phyloP scores from a whole-genome alignment of 352 stramenopile genomes.

The Pythium volutum region DNA sequence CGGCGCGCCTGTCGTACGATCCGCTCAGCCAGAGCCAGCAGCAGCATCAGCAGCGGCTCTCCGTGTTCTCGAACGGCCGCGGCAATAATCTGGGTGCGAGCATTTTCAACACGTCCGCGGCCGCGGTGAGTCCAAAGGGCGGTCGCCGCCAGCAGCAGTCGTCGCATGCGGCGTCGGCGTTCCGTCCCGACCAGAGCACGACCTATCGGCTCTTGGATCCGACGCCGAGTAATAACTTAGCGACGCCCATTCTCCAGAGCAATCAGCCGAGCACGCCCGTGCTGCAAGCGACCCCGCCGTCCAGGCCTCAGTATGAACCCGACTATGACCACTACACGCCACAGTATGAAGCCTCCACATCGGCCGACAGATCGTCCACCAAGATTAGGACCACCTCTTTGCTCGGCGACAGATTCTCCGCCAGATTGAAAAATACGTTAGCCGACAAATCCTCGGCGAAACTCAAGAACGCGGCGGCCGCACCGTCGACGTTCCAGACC shows the following conservation, averaged over 20 bases:
- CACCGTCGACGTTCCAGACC: slow-evolving; percentile 2
- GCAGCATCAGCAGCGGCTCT: slow-evolving; percentile 11
- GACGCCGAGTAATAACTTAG: slow-evolving; percentile 15
- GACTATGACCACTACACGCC: slow-evolving; percentile 11
- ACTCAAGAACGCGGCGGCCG: no score
- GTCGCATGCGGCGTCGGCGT: neutral
- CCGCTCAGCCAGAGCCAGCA: slow-evolving; percentile 14
- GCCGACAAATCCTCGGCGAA: no score
- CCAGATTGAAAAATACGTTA: no score
- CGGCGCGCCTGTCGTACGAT: slow-evolving; percentile 12
- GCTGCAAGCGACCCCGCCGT: neutral
- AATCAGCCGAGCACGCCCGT: neutral
- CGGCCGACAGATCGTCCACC: neutral
- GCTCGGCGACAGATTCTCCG: no score
- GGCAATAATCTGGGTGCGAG: slow-evolving; percentile 1
- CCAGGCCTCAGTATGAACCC: slow-evolving; percentile 4
- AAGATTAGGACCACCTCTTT: neutral
- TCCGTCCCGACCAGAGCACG: slow-evolving; percentile 18
- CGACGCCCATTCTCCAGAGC: slow-evolving; percentile 1
- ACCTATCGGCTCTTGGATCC: slow-evolving; percentile 24
- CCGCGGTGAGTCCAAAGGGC: slow-evolving; percentile 10
- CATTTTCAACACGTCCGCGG: slow-evolving; percentile 14
- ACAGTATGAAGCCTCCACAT: slow-evolving; percentile 3
- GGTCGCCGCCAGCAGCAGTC: neutral
- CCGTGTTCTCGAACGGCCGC: slow-evolving; percentile 15